Base-by-base conservation (phyloP, 2,329 filamentous ascomycete species). In the Xylogone sp. region DNA sequence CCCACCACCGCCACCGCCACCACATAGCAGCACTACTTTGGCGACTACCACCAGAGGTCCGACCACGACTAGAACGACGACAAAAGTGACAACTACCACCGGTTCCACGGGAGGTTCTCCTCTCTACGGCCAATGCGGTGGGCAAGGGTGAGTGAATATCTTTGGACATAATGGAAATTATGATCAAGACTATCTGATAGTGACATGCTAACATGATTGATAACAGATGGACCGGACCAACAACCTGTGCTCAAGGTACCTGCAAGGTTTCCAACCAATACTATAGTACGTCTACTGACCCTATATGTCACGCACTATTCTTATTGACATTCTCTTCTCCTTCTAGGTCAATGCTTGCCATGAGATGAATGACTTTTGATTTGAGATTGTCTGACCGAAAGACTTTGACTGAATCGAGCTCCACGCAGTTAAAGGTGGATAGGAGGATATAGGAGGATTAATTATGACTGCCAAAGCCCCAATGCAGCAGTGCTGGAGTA, bases 201-300 rank as follows among this genome's bases (percentile, higher is more conserved):
- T n/a, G n/a, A n/a, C n/a, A n/a, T n/a, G 13, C 34, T 39, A 18
- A 39, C 34, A 39, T 39, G 10, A 16, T 22, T 22, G 51, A 51
- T 20, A 46, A 31, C 20, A 44, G 47, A n/a, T 56, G 46, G 29
- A 54, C 51, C 16, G 53, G 51, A 1, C 19, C 53, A 24, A 55
- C 50, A 19, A 55, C 47, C 18, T 56, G 54, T 45, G 50, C 49
- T 20, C 42, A 22, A 21, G 54, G 54, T 7, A 54, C 52, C 34
- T 56, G 54, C 50, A 52, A 21, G n/a, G 42, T 42, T 16, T 50
- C 20, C 5, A 51, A 52, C 43, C 12, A 34, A 20, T 56, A 51
- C 44, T 56, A 54, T 45, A 48, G 48, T 45, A 20, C 45, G 48
- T 50, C 34, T 18, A 18, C 34, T 39, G 6, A 39, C 10, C 13